phyloP scores from a whole-genome alignment of 768 basidiomycete genomes.

The Clitopilus hobsonii region DNA sequence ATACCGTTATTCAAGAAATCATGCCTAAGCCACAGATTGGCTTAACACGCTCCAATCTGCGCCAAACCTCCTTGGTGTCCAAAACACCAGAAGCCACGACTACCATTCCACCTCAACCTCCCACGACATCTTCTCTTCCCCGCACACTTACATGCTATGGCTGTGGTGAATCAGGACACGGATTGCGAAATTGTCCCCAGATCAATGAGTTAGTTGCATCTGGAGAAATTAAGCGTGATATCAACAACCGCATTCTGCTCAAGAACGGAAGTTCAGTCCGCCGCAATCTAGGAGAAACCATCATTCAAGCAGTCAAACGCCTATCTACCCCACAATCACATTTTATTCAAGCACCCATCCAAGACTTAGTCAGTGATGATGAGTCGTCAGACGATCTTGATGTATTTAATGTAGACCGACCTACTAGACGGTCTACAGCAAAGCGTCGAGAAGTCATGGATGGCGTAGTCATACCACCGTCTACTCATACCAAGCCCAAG shows the following conservation, averaged over 20 bases:
- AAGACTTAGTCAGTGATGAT: not conserved
- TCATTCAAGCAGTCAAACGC: conserved; percentile 1
- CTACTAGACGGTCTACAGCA: too few species aligned
- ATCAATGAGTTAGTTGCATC: not conserved
- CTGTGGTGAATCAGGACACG: conserved; percentile 3
- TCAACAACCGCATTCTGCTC: not conserved
- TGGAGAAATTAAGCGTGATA: not conserved
- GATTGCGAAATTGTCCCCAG: not conserved
- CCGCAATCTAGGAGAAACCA: not conserved
- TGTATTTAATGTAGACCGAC: not conserved
- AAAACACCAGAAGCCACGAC: not conserved
- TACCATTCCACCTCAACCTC: not conserved
- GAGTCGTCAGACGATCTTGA: not conserved
- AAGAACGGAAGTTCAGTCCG: not conserved
- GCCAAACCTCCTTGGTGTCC: not conserved
- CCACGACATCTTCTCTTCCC: not conserved
- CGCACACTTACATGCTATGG: conserved; percentile 3
- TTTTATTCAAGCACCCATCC: not conserved
- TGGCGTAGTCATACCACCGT: too few species aligned
- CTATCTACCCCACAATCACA: not conserved
- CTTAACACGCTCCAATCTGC: not conserved
- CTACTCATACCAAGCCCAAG: too few species aligned
- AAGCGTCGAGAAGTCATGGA: too few species aligned
- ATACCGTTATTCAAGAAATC: not conserved
- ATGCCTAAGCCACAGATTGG: not conserved